phyloP scores from a whole-genome alignment of 1,139 yeast species.

The Zygoascus meyerae region DNA sequence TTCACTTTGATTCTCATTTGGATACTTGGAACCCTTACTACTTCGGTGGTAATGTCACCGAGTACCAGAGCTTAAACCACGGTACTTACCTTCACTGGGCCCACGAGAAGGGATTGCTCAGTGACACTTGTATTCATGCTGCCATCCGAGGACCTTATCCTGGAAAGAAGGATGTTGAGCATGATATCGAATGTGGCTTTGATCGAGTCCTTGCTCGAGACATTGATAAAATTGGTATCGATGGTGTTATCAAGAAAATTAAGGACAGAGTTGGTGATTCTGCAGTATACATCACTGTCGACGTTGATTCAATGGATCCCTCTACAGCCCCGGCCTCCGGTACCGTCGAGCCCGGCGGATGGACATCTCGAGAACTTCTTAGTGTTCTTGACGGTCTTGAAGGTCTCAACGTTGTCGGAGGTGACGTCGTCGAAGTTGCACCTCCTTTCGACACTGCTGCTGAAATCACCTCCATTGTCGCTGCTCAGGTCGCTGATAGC shows the following conservation, averaged over 20 bases:
- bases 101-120: conserved; percentile 50
- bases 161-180: conserved; percentile 44
- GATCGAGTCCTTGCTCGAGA: conserved; percentile 61
- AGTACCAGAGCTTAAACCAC: conserved; percentile 48
- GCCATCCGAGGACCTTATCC: conserved; percentile 55
- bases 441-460: conserved; percentile 60
- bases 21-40: conserved; percentile 68
- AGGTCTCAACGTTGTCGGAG: conserved; percentile 59
- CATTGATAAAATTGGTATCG: conserved; percentile 43
- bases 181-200: conserved; percentile 61
- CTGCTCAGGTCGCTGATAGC: conserved; percentile 56
- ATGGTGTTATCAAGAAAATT: conserved; percentile 48
- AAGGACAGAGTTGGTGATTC: conserved; percentile 47
- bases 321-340: conserved; percentile 79
- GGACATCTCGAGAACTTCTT: conserved; percentile 64
- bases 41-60: conserved; percentile 54
- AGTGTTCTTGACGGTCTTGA: conserved; percentile 55
- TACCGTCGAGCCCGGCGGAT: conserved; percentile 75
- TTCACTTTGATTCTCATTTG: conserved; percentile 71
- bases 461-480: conserved; percentile 67
- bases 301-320: conserved; percentile 72
- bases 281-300: conserved; percentile 67
- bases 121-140: conserved; percentile 55
- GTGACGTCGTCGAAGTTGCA: conserved; percentile 70
- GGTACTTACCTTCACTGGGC: conserved; percentile 69